phyloP scores from a whole-genome alignment of 2,329 filamentous ascomycete genomes.

The Tolypocladium album region DNA sequence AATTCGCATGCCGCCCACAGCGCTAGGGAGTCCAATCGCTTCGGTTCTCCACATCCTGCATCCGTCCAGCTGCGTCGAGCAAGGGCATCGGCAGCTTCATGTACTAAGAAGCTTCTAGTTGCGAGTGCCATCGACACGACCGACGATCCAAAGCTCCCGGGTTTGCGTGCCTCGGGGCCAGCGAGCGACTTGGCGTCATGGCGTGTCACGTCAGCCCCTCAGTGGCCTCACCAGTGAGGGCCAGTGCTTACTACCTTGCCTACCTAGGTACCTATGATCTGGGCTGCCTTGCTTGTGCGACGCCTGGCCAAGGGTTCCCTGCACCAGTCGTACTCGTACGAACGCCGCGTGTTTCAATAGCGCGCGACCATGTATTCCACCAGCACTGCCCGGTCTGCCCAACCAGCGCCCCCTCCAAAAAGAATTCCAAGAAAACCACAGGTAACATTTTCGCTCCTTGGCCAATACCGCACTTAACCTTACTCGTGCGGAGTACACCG shows the following conservation, averaged over 20 bases:
- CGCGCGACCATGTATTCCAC: neutral
- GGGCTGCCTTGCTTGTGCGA: too few relatives aligned
- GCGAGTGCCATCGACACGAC: neutral
- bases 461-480: too few relatives aligned
- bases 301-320: neutral
- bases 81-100: neutral
- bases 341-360: neutral
- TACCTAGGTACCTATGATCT: too few relatives aligned
- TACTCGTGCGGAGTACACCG: neutral
- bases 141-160: neutral
- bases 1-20: slow-evolving; percentile 7
- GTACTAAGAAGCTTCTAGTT: neutral
- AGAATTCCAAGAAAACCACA: neutral
- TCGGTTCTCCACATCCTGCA: neutral
- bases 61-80: neutral
- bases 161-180: neutral
- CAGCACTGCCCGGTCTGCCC: neutral
- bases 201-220: neutral
- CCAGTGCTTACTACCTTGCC: neutral
- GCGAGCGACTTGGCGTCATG: neutral
- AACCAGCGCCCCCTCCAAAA: neutral
- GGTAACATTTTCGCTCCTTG: too few relatives aligned
- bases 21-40: neutral
- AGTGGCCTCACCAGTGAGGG: neutral
- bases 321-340: neutral